Conservation (phyloP, 768 basidiomycete species). For the Boletus rufocinnamomeus region DNA sequence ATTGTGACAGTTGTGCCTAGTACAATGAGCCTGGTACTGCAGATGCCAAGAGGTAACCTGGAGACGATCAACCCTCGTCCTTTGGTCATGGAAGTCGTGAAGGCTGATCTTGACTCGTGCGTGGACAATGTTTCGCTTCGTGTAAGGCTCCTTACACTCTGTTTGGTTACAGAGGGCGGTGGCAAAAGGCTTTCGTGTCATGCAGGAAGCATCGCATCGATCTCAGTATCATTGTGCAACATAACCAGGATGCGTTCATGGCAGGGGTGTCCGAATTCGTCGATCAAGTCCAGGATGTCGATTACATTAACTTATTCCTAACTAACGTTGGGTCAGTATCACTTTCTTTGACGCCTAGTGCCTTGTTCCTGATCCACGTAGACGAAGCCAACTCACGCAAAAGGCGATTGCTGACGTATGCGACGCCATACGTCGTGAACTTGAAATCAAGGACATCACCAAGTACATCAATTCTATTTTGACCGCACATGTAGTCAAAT, state of each 20-base stretch:
- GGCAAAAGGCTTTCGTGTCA: constrained; percentile 84
- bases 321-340: constrained; percentile 73
- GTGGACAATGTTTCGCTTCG: constrained; percentile 1
- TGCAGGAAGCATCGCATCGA: constrained; percentile 95
- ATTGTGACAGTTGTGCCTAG: constrained; percentile 90
- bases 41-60: constrained; percentile 97
- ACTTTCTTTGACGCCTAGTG: neutral
- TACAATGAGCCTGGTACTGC: constrained; percentile 85
- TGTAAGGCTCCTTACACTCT: neutral
- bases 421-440: constrained; percentile 68
- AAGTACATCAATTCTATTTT: constrained; percentile 89
- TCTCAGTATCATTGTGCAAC: constrained; percentile 83
- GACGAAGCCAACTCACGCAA: constrained; percentile 59
- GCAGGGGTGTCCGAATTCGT: constrained; percentile 65
- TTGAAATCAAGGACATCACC: constrained; percentile 70
- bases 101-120: constrained; percentile 68
- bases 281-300: constrained; percentile 85
- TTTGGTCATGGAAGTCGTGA: constrained; percentile 83
- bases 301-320: constrained; percentile 91
- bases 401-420: constrained; percentile 70
- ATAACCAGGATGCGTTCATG: constrained; percentile 70
- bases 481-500: constrained; percentile 91
- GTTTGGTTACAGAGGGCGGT: constrained; percentile 55
- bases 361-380: constrained; percentile 30
- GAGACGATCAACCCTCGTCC: constrained; percentile 95